These are phyloP conservation scores for Phytophthora chlamydospora DNA, from an alignment of 352 stramenopile genomes.

Conservation along the genomic window DNA sequence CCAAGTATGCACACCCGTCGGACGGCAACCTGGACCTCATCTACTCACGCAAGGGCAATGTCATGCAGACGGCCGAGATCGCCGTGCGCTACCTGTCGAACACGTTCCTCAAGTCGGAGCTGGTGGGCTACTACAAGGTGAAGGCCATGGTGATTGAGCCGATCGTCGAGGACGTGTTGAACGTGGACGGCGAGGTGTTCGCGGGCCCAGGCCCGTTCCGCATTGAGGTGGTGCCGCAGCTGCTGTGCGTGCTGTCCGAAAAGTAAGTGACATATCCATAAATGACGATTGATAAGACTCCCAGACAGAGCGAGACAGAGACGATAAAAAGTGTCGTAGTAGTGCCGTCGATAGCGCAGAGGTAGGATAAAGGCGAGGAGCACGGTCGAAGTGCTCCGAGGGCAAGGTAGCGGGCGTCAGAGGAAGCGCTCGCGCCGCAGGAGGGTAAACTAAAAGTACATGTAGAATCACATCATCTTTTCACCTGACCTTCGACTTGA, in stretches of 20 bases:
- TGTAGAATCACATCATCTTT: constrained; percentile 14
- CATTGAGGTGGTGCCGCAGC: constrained; percentile 72
- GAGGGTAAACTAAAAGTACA: constrained; percentile 26
- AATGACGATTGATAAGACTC: constrained; percentile 28
- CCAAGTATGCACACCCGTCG: constrained; percentile 77
- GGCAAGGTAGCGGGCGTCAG: constrained; percentile 13
- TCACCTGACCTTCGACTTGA: constrained; percentile 1
- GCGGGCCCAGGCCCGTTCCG: constrained; percentile 64
- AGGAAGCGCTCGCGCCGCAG: constrained; percentile 20
- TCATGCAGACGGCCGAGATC: constrained; percentile 56
- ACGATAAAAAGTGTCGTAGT: constrained; percentile 19
- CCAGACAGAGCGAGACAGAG: constrained; percentile 2
- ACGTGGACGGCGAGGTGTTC: constrained; percentile 82
- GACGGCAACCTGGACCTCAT: constrained; percentile 85
- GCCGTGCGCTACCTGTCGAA: constrained; percentile 56
- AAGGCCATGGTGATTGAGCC: constrained; percentile 81
- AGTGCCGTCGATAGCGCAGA: constrained; percentile 24
- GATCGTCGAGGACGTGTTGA: constrained; percentile 63
- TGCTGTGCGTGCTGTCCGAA: constrained; percentile 77
- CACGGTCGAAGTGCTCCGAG: constrained; percentile 33
- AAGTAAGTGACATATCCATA: constrained; percentile 55
- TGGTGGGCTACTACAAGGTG: constrained; percentile 81
- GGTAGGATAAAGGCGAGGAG: constrained; percentile 15
- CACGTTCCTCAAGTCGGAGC: constrained; percentile 60
- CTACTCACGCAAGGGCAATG: constrained; percentile 62